phyloP scores from a whole-genome alignment of 768 basidiomycete species.

The Hortiboletus flavorubellus region DNA sequence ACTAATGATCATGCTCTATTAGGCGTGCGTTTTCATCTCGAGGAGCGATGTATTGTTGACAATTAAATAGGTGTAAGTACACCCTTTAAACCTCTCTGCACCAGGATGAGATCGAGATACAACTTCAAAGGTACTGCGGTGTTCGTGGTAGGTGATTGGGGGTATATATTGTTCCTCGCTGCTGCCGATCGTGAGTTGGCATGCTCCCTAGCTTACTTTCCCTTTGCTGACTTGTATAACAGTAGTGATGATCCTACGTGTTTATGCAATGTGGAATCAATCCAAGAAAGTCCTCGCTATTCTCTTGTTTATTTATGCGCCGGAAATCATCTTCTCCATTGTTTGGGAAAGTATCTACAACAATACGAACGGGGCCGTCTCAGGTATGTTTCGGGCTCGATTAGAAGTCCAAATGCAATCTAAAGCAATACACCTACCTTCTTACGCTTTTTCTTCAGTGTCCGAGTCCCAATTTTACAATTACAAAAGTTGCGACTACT shows the following conservation, averaged over 20 bases:
- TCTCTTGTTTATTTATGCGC: background rate
- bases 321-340: background rate
- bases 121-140: background rate
- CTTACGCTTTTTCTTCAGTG: background rate
- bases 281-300: slow-evolving; percentile 2
- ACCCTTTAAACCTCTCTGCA: background rate
- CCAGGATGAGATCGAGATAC: background rate
- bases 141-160: background rate
- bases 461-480: no score
- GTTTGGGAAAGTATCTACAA: background rate
- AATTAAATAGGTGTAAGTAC: slow-evolving; percentile 10
- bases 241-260: slow-evolving; percentile 18
- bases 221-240: background rate
- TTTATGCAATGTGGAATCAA: slow-evolving; percentile 10
- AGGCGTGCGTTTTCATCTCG: slow-evolving; percentile 3
- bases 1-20: background rate
- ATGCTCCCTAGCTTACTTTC: no score
- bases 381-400: background rate
- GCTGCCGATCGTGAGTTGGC: slow-evolving; percentile 9
- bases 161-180: background rate
- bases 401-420: background rate
- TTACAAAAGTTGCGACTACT: background rate
- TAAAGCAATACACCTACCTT: no score
- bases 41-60: background rate
- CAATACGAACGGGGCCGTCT: background rate